These are phyloP conservation scores for Purpureocillium takamizusanense DNA, from an alignment of 2,329 filamentous ascomycete genomes.

Conservation along the genomic window DNA sequence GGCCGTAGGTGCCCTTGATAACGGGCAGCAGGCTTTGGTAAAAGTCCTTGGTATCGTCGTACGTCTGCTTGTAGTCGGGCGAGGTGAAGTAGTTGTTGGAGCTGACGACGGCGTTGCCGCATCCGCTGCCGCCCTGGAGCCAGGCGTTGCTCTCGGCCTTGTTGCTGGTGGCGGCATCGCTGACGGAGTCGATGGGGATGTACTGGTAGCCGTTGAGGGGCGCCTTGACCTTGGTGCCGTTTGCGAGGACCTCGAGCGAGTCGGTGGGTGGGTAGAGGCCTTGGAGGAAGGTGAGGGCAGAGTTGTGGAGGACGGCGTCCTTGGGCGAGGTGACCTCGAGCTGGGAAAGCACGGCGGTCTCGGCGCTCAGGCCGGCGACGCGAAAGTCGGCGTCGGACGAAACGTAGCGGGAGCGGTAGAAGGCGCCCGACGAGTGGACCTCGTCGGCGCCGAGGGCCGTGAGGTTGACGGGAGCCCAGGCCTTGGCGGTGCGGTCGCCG, in stretches of 20 bases:
- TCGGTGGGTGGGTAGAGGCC: conserved; percentile 76
- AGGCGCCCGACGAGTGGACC: conserved; percentile 62
- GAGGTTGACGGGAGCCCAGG: conserved; percentile 59
- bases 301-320: conserved; percentile 72
- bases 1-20: conserved; percentile 41
- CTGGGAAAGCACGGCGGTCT: conserved; percentile 61
- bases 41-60: conserved; percentile 49
- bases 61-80: conserved; percentile 32
- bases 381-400: conserved; percentile 42
- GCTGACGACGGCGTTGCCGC: conserved; percentile 43
- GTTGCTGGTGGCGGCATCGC: conserved; percentile 41
- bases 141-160: conserved; percentile 48
- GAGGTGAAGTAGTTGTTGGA: conserved; percentile 46
- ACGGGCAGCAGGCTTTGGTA: conserved; percentile 45
- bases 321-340: conserved; percentile 62
- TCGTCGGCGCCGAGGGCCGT: conserved; percentile 74
- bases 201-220: conserved; percentile 79
- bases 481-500: conserved; percentile 79
- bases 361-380: conserved; percentile 57
- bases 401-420: conserved; percentile 72
- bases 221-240: conserved; percentile 55
- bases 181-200: conserved; percentile 60
- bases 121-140: conserved; percentile 50
- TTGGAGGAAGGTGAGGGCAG: conserved; percentile 73
- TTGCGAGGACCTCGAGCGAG: conserved; percentile 53